Evolutionary conservation across 495 filamentous ascomycete genomes (phyloP).

Genomic region (Aspergillus nidulans): DNA sequence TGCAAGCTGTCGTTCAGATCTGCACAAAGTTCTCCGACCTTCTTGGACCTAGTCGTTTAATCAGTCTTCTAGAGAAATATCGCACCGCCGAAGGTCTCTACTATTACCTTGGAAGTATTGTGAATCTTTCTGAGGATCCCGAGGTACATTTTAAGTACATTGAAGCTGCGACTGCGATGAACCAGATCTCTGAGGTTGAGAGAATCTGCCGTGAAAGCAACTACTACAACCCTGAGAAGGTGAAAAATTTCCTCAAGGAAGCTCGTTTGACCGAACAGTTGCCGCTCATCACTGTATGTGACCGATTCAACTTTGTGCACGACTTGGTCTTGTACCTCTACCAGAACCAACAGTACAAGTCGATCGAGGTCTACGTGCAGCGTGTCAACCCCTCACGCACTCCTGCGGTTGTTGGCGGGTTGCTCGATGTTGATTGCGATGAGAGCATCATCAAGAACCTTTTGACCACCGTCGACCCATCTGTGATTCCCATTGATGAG

Average conservation of each 20-base stretch:
- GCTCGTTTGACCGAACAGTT: slow-evolving; percentile 87
- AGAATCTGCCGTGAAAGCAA: slow-evolving; percentile 94
- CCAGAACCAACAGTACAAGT: slow-evolving; percentile 99
- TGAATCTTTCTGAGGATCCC: slow-evolving; percentile 91
- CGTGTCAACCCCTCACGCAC: slow-evolving; percentile 92
- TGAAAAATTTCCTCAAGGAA: slow-evolving; percentile 99
- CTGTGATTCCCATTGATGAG: slow-evolving; percentile 89
- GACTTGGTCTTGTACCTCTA: slow-evolving; percentile 97
- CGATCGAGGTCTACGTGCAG: slow-evolving; percentile 99
- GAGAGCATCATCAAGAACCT: slow-evolving; percentile 93
- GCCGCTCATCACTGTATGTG: slow-evolving; percentile 96
- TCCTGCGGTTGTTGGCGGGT: slow-evolving; percentile 87
- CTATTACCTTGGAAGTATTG: slow-evolving; percentile 96
- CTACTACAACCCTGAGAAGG: slow-evolving; percentile 92
- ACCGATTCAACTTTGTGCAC: slow-evolving; percentile 97
- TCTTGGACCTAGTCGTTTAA: slow-evolving; percentile 80
- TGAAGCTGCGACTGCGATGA: slow-evolving; percentile 88
- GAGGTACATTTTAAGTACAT: slow-evolving; percentile 99
- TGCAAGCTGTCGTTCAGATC: slow-evolving; percentile 88
- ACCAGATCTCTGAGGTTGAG: slow-evolving; percentile 91
- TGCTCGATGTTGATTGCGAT: slow-evolving; percentile 98
- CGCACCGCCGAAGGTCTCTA: slow-evolving; percentile 94
- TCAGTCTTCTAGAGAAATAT: slow-evolving; percentile 95
- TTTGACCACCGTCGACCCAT: slow-evolving; percentile 78
- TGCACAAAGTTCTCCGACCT: slow-evolving; percentile 98